Conservation (phyloP, 1,139 yeast species). For the Zygoascus hellenicus region DNA sequence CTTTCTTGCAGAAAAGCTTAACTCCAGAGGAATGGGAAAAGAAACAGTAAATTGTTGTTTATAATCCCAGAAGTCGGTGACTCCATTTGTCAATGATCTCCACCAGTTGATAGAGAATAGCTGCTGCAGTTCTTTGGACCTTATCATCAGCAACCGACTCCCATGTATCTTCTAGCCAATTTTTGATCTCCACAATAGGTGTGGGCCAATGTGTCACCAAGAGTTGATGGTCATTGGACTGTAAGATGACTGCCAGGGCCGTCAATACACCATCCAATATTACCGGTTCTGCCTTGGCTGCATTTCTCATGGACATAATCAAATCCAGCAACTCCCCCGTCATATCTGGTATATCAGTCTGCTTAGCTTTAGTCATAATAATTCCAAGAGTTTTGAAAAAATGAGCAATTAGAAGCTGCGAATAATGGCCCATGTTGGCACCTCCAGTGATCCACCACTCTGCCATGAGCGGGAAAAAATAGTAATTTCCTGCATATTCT, state of each 20-base stretch:
- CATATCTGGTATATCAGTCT: slow-evolving; percentile 55
- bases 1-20: slow-evolving; percentile 13
- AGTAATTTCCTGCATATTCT: slow-evolving; percentile 37
- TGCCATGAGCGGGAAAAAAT: slow-evolving; percentile 53
- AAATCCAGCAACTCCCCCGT: slow-evolving; percentile 47
- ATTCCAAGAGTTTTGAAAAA: slow-evolving; percentile 54
- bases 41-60: background rate
- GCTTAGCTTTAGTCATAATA: slow-evolving; percentile 52
- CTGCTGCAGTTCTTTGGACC: slow-evolving; percentile 47
- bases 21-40: slow-evolving; percentile 21
- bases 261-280: slow-evolving; percentile 45
- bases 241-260: slow-evolving; percentile 43
- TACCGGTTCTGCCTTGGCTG: slow-evolving; percentile 21
- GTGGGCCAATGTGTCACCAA: slow-evolving; percentile 33
- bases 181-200: slow-evolving; percentile 35
- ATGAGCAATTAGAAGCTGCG: slow-evolving; percentile 52
- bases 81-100: slow-evolving; percentile 31
- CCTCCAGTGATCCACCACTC: slow-evolving; percentile 46
- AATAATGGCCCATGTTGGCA: slow-evolving; percentile 45
- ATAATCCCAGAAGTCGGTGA: slow-evolving; percentile 24
- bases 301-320: slow-evolving; percentile 24
- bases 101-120: slow-evolving; percentile 41
- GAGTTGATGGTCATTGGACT: slow-evolving; percentile 40
- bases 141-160: slow-evolving; percentile 43
- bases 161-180: slow-evolving; percentile 44